Base-by-base conservation (phyloP, 2,329 filamentous ascomycete species). In the Celoporthe dispersa region DNA sequence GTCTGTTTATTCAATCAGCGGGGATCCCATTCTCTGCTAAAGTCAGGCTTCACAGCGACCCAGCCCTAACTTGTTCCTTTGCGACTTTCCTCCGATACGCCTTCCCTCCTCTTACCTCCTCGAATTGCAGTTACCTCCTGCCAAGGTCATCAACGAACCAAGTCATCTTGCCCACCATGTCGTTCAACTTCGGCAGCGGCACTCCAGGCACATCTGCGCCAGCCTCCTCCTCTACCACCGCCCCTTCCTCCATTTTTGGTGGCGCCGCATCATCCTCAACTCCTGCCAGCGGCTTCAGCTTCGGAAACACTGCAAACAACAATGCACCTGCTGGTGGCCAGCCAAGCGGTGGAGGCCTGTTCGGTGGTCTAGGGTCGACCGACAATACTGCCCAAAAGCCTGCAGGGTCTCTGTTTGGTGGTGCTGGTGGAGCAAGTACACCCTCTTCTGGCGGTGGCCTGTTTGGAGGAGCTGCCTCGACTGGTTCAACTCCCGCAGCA, bases 171-270 rank as follows among this genome's bases (percentile, higher is more conserved):
- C 71, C 68, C 28, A 70, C 48, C 51, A 73, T 73, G 64, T 53
- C 74, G 19, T 75, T 75, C 69, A 67, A 66, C 62, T 80, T 80
- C 66, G 75, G 75, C 57, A 78, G 72, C 33, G n/a, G 76, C 53
- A 78, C 72, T 74, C 76, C 68, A 71, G 75, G 70, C 73, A 75
- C 78, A 77, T 79, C 65, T 75, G 78, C 76, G 31, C 77, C 80
- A 75, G 80, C 82, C 69, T 81, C 80, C 73, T 67, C 79, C n/a
- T 79, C 81, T 19, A 78, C 79, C 55, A 78, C 82, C 12, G 77
- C 82, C 28, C 80, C 84, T 64, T 75, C 80, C 7, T 80, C 80
- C 19, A 73, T 85, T 11, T 86, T 86, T 74, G 83, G 82, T 60
- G 66, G 53, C 31, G 62, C 64, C 28, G 31, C 39, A n/a, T 33